These are phyloP conservation scores for Blakeslea trispora DNA, from an alignment of 371 early-diverging fungal species.

Conservation along the genomic window DNA sequence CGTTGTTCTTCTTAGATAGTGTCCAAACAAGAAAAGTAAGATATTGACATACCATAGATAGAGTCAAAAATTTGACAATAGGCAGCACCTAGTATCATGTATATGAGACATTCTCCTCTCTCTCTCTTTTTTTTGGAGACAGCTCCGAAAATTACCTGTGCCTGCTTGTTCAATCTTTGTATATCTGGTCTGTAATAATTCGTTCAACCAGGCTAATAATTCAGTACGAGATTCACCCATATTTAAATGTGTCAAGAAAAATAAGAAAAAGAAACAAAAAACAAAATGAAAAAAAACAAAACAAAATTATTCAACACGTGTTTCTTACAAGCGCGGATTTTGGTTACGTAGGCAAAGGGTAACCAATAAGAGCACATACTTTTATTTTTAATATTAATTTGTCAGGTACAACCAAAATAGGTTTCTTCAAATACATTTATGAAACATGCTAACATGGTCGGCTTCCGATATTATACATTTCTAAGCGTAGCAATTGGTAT, in stretches of 20 bases:
- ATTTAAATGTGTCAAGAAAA: neutral
- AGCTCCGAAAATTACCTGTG: slow-evolving; percentile 60
- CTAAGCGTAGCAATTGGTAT: no score
- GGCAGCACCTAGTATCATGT: slow-evolving; percentile 73
- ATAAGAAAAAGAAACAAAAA: neutral
- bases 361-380: no score
- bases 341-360: no score
- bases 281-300: slow-evolving; percentile 10
- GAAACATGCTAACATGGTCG: no score
- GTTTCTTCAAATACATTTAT: no score
- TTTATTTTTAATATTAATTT: no score
- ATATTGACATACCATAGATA: slow-evolving; percentile 66
- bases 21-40: no score
- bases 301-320: slow-evolving; percentile 1
- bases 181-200: slow-evolving; percentile 81
- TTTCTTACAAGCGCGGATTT: no score
- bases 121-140: slow-evolving; percentile 2
- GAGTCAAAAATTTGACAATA: slow-evolving; percentile 93
- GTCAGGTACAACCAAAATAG: no score
- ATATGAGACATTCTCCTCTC: slow-evolving; percentile 4
- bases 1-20: neutral
- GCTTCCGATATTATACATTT: no score
- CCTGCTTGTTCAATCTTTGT: slow-evolving; percentile 95
- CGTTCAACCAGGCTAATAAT: slow-evolving; percentile 91
- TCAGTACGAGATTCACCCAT: slow-evolving; percentile 88